phyloP scores from a whole-genome alignment of 2,329 filamentous ascomycete species.

The Microsporum ferrugineum region DNA sequence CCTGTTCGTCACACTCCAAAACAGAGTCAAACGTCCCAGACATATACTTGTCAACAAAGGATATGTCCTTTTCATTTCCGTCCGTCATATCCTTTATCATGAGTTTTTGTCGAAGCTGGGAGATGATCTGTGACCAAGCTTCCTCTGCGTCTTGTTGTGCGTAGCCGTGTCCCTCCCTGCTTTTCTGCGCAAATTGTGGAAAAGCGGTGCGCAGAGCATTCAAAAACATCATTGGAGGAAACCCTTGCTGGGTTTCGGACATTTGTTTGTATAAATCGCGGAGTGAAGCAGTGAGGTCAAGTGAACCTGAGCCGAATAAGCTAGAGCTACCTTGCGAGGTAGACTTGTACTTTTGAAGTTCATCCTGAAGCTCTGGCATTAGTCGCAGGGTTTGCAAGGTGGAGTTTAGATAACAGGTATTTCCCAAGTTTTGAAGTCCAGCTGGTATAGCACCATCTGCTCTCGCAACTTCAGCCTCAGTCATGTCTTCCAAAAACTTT shows the following conservation, averaged over 20 bases:
- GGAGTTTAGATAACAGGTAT: slow-evolving; percentile 97
- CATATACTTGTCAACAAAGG: slow-evolving; percentile 87
- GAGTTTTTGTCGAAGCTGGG: slow-evolving; percentile 68
- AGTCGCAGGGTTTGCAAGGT: slow-evolving; percentile 82
- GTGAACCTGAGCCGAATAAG: slow-evolving; percentile 46
- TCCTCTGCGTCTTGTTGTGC: slow-evolving; percentile 99
- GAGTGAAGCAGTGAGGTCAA: slow-evolving; percentile 66
- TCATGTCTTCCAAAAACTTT: slow-evolving; percentile 96
- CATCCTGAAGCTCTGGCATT: slow-evolving; percentile 80
- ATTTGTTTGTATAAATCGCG: slow-evolving; percentile 80
- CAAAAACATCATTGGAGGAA: slow-evolving; percentile 72
- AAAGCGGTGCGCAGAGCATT: slow-evolving; percentile 65
- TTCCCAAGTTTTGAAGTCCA: slow-evolving; percentile 82
- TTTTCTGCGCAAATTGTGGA: slow-evolving; percentile 85
- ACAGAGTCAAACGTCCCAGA: slow-evolving; percentile 66
- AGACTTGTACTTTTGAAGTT: slow-evolving; percentile 53
- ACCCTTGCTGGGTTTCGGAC: slow-evolving; percentile 77
- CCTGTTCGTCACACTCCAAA: slow-evolving; percentile 73
- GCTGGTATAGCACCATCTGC: slow-evolving; percentile 75
- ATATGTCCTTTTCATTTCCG: slow-evolving; percentile 39
- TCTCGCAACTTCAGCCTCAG: slow-evolving; percentile 76
- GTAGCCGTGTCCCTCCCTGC: slow-evolving; percentile 69
- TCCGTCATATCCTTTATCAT: slow-evolving; percentile 46
- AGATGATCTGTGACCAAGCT: slow-evolving; percentile 91
- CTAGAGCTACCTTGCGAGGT: slow-evolving; percentile 28